Conservation (phyloP, 1,284 basidiomycete species). For the Ustilago nuda region DNA sequence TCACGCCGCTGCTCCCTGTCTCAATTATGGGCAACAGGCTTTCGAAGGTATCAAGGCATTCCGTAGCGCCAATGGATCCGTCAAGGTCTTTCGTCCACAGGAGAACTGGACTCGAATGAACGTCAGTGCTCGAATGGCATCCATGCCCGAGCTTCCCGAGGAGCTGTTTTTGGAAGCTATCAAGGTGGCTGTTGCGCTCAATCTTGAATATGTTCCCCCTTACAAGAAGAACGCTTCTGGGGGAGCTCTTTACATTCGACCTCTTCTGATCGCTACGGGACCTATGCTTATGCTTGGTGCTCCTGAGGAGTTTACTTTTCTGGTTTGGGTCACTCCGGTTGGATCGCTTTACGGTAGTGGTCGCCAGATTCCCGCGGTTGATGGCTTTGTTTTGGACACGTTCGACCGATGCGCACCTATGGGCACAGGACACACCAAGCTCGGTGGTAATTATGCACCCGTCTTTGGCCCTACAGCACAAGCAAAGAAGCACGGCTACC, state of each 20-base stretch:
- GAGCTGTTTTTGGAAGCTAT: constrained; percentile 60
- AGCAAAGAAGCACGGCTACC: constrained; percentile 68
- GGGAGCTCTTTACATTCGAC: constrained; percentile 64
- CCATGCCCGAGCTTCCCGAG: constrained; percentile 64
- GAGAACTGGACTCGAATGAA: constrained; percentile 67
- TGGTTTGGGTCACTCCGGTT: constrained; percentile 69
- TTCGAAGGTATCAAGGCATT: constrained; percentile 70
- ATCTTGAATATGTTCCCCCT: constrained; percentile 69
- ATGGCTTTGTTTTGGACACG: constrained; percentile 67
- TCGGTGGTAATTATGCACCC: constrained; percentile 69
- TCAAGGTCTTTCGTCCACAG: constrained; percentile 69
- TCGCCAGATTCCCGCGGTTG: constrained; percentile 66
- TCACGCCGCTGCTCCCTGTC: constrained; percentile 64
- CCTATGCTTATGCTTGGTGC: constrained; percentile 63
- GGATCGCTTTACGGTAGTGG: constrained; percentile 68
- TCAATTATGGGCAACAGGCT: constrained; percentile 69
- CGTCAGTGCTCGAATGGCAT: constrained; percentile 64
- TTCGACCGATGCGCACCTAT: constrained; percentile 69
- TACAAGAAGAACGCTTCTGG: constrained; percentile 60
- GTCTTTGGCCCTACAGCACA: constrained; percentile 62
- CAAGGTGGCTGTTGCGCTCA: constrained; percentile 65
- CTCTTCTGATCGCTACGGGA: constrained; percentile 66
- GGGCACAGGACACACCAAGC: constrained; percentile 67
- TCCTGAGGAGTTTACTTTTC: constrained; percentile 68
- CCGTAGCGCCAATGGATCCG: constrained; percentile 52